Evolutionary conservation across 768 basidiomycete genomes (phyloP), one percentile per base, ranked within the genome.

Genomic region (Tylopilus subfusipes): DNA sequence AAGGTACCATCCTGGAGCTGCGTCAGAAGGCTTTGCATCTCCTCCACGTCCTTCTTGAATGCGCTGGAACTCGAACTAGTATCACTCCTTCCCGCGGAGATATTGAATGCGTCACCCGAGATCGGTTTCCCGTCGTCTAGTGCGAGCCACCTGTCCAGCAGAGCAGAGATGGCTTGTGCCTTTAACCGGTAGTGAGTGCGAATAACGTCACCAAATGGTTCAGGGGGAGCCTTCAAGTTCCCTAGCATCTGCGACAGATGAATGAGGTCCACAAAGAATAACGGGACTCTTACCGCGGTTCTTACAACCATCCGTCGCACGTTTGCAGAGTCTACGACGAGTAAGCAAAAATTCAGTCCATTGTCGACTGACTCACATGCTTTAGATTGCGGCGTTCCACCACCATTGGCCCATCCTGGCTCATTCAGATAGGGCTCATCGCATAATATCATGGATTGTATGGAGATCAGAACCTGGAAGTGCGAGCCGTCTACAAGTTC

Each of bases 391-490:
- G 88, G 79, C 24, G 85, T 88, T 25, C 92, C 92, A 16, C 78
- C 82, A 53, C 82, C 80, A 39, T 72, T 72, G 21, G 90, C 85
- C 90, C 90, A 91, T 24, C 88, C 93, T 19, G 94, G 94, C 68
- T 98, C 94, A 60, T 96, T 96, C 56, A 93, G 70, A 68, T 94
- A 96, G 10, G 95, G 86, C 54, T 88, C 94, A 19, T 96, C 95
- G 57, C 90, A 94, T 24, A 97, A 75, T 60, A 97, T 96, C 90
- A 98, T 93, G 16, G 91, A 93, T 74, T 97, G 95, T 30, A 98
- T 95, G 16, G 93, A 95, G 36, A 97, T 90, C 39, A 98, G 77
- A 34, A 95, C 85, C 80, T 82, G 48, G 21, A 59, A 11, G 40
- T 14, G 47, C 16, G 47, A 53, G 2, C 16, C 22, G 50, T 55